Percentiles rank a stretch among this genome's conserved stretches.
Conservation (phyloP, 2,329 filamentous ascomycete genomes). For the Paracamarosporium sp. region DNA sequence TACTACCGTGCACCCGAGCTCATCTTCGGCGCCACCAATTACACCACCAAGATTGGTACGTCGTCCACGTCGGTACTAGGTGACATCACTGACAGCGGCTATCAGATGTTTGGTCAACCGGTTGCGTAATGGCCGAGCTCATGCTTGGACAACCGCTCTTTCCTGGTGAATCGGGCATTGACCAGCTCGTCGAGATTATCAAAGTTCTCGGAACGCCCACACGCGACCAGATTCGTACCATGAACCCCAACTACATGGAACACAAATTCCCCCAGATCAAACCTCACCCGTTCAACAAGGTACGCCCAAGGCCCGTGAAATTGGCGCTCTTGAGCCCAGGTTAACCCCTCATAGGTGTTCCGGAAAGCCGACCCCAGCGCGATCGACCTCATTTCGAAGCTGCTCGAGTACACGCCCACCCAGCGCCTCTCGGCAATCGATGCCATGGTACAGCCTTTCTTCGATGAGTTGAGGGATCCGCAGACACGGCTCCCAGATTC, state of each 20-base stretch:
- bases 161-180: constrained; percentile 97
- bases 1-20: constrained; percentile 98
- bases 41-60: constrained; percentile 99
- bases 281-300: constrained; percentile 97
- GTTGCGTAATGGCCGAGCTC: constrained; percentile 98
- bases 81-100: constrained; percentile 26
- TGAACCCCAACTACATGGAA: constrained; percentile 99
- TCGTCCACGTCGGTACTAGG: constrained; percentile 17
- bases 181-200: constrained; percentile 98
- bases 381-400: constrained; percentile 90
- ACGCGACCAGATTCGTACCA: constrained; percentile 96
- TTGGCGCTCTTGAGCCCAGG: constrained; percentile 1
- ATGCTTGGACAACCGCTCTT: constrained; percentile 99
- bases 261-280: constrained; percentile 99
- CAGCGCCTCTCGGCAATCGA: constrained; percentile 92
- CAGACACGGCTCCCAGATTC: constrained; percentile 91
- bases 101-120: constrained; percentile 97
- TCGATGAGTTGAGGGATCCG: constrained; percentile 95
- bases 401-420: constrained; percentile 96
- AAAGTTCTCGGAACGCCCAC: constrained; percentile 97
- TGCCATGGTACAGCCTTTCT: constrained; percentile 98
- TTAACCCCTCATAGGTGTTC: constrained; percentile 71
- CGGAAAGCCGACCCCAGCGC: constrained; percentile 92
- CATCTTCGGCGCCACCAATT: constrained; percentile 98
- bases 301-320: constrained; percentile 34